Evolutionary conservation across 2,329 filamentous ascomycete species (phyloP).

Genomic region (Diaporthe citrichinensis): DNA sequence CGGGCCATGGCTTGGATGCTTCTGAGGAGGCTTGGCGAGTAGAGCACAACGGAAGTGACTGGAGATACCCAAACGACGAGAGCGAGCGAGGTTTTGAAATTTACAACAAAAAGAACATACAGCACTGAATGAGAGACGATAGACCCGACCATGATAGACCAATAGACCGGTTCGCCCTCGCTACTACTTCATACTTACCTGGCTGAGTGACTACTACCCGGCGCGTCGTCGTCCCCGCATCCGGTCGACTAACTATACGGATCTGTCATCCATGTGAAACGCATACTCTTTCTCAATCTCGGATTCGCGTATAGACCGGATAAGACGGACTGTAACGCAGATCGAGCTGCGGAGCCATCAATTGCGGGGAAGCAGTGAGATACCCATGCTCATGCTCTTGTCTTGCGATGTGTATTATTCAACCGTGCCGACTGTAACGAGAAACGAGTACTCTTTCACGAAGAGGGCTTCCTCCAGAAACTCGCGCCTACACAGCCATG

Average conservation of each 20-base stretch:
- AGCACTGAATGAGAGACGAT: constrained; percentile 24
- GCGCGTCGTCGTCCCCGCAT: not conserved
- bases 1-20: constrained; percentile 13
- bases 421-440: not conserved
- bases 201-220: not conserved
- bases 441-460: not conserved
- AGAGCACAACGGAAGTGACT: constrained; percentile 13
- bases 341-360: too few relatives aligned
- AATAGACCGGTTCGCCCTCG: constrained; percentile 30
- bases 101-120: not conserved
- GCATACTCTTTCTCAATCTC: not conserved
- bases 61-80: constrained; percentile 36
- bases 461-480: too few relatives aligned
- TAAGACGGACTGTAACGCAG: constrained; percentile 1
- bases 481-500: too few relatives aligned
- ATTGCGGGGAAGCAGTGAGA: not conserved
- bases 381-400: not conserved
- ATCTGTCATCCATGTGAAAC: constrained; percentile 8
- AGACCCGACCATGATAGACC: constrained; percentile 13
- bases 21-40: constrained; percentile 19
- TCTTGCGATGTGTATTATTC: not conserved
- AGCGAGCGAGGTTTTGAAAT: constrained; percentile 9
- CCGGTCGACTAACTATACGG: constrained; percentile 4
- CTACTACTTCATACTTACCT: not conserved
- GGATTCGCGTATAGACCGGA: not conserved